Conservation (phyloP, 2,329 filamentous ascomycete genomes). For the Clonostachys sp. region DNA sequence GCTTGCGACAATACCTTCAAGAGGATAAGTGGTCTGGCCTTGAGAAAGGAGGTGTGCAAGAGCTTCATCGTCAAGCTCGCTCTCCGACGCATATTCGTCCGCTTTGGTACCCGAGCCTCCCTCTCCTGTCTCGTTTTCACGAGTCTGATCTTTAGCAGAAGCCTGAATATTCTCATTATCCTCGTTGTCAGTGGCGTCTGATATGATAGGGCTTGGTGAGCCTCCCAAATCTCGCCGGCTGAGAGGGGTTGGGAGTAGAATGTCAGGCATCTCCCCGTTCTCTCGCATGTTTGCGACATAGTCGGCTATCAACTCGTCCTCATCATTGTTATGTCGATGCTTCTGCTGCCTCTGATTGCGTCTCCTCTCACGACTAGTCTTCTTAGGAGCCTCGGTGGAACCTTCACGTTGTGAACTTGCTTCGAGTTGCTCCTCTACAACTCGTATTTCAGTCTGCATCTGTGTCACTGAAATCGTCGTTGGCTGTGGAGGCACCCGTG, state of each 20-base stretch:
- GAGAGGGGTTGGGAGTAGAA: constrained; percentile 58
- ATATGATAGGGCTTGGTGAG: neutral
- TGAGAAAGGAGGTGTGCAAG: constrained; percentile 14
- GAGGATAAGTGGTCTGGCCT: constrained; percentile 6
- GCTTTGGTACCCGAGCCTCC: neutral
- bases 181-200: neutral
- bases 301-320: constrained; percentile 59
- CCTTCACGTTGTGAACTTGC: constrained; percentile 1
- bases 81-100: constrained; percentile 3
- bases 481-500: neutral
- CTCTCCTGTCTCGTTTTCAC: neutral
- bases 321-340: constrained; percentile 19
- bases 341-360: neutral
- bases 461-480: constrained; percentile 12
- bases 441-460: constrained; percentile 24
- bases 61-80: constrained; percentile 16
- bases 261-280: constrained; percentile 51
- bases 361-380: neutral
- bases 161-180: neutral
- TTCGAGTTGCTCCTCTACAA: constrained; percentile 15
- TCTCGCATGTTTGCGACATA: constrained; percentile 65
- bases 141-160: too few relatives aligned
- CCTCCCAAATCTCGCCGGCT: constrained; percentile 17
- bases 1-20: constrained; percentile 4
- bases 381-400: neutral